phyloP scores from a whole-genome alignment of 371 early-diverging fungal species.

The Phascolomyces articulosus region DNA sequence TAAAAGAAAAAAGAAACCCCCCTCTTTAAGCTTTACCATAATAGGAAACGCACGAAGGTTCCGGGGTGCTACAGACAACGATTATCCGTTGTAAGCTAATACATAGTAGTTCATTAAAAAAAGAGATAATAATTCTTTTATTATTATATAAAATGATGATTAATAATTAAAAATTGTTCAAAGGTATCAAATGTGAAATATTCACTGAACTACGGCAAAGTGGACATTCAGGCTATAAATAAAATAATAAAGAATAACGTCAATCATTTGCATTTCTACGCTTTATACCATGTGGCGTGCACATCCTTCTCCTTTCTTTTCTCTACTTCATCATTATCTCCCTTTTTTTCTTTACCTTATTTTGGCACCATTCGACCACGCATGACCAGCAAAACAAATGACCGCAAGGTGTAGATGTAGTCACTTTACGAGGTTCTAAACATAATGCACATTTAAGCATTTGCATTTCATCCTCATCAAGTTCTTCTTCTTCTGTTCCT shows the following conservation, averaged over 20 bases:
- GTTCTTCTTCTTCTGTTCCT: slow-evolving; percentile 30
- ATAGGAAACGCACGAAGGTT: background rate
- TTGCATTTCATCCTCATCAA: slow-evolving; percentile 43
- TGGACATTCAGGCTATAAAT: slow-evolving; percentile 79
- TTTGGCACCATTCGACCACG: slow-evolving; percentile 88
- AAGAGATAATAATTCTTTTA: background rate
- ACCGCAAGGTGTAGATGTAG: slow-evolving; percentile 90
- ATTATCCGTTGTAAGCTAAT: background rate
- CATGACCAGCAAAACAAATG: slow-evolving; percentile 95
- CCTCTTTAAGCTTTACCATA: background rate
- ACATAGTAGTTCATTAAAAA: background rate
- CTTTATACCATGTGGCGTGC: background rate
- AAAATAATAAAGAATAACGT: background rate
- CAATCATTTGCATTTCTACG: background rate
- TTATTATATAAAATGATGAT: background rate
- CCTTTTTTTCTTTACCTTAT: slow-evolving; percentile 70
- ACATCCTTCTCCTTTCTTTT: background rate
- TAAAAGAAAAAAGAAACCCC: too few species aligned
- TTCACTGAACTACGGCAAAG: slow-evolving; percentile 79
- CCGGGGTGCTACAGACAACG: background rate
- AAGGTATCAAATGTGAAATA: slow-evolving; percentile 64
- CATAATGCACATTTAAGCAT: slow-evolving; percentile 83
- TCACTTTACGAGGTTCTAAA: slow-evolving; percentile 69
- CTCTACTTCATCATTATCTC: too few species aligned
- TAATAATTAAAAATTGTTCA: slow-evolving; percentile 52